A percentile compares a stretch with the other conserved stretches of the same genome.
Evolutionary conservation across 2,329 filamentous ascomycete species (phyloP).

Genomic region (Magnaporthiopsis incrustans): DNA sequence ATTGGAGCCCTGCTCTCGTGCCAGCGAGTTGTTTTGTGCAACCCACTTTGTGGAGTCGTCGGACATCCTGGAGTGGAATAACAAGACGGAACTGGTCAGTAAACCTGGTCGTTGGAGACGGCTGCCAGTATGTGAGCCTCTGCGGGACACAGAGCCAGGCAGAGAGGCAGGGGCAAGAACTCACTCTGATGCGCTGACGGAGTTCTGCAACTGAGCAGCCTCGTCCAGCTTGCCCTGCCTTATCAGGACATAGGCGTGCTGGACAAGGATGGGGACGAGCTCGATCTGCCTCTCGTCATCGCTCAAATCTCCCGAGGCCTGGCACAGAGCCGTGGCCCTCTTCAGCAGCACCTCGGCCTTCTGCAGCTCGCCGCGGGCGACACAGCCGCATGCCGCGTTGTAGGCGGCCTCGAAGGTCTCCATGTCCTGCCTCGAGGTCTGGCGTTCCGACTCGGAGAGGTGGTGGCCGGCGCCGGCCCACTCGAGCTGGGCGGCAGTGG

Average conservation of each 20-base stretch:
- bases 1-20: slow-evolving; percentile 41
- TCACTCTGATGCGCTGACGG: slow-evolving; percentile 55
- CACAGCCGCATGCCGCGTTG: slow-evolving; percentile 67
- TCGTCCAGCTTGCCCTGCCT: slow-evolving; percentile 59
- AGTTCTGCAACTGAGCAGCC: slow-evolving; percentile 53
- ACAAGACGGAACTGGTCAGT: background rate
- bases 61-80: slow-evolving; percentile 40
- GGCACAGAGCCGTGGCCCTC: slow-evolving; percentile 62
- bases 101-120: background rate
- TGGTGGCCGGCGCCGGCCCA: slow-evolving; percentile 54
- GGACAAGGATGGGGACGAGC: slow-evolving; percentile 65
- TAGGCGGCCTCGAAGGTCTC: slow-evolving; percentile 77
- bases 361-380: slow-evolving; percentile 59
- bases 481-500: slow-evolving; percentile 62
- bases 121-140: background rate
- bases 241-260: slow-evolving; percentile 65
- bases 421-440: slow-evolving; percentile 50
- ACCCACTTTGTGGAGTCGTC: slow-evolving; percentile 61
- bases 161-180: slow-evolving; percentile 19
- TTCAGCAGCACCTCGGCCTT: slow-evolving; percentile 61
- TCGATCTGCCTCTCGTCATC: slow-evolving; percentile 70
- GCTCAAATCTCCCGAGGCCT: slow-evolving; percentile 62
- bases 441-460: slow-evolving; percentile 43
- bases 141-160: background rate
- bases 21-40: slow-evolving; percentile 54